phyloP scores from a whole-genome alignment of 495 filamentous ascomycete genomes.

The Penicillium malachiteum region DNA sequence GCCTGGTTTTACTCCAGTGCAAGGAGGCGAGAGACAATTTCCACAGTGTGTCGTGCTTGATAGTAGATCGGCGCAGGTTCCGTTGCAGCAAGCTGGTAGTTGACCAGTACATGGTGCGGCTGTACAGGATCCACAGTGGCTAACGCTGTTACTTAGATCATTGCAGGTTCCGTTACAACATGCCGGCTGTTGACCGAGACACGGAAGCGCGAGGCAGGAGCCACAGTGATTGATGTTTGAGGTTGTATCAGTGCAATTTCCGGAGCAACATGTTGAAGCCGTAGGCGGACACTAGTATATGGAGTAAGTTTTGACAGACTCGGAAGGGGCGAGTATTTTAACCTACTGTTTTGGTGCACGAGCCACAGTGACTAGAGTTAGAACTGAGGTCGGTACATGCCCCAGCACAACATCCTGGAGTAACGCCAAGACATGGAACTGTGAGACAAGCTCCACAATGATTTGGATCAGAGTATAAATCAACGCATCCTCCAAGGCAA shows the following conservation, averaged over 20 bases:
- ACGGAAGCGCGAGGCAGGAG: too few species aligned
- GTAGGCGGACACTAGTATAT: conserved; percentile 1
- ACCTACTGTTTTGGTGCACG: conserved; percentile 5
- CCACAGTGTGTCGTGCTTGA: conserved; percentile 10
- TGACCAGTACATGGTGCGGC: conserved; percentile 7
- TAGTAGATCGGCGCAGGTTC: conserved; percentile 9
- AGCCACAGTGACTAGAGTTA: conserved; percentile 5
- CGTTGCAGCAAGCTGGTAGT: conserved; percentile 13
- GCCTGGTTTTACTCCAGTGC: conserved; percentile 9
- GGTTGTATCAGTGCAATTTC: conserved; percentile 13
- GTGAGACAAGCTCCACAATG: conserved; percentile 15
- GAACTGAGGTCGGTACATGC: conserved; percentile 5
- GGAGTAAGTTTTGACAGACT: neutral
- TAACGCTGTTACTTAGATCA: conserved; percentile 4
- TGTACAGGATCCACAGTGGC: conserved; percentile 12
- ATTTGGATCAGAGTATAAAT: conserved; percentile 9
- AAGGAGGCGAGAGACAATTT: neutral
- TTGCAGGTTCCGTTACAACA: conserved; percentile 13
- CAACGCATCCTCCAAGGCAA: conserved; percentile 12
- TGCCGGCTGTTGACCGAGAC: conserved; percentile 1
- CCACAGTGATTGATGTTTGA: conserved; percentile 12
- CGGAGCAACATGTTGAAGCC: conserved; percentile 14
- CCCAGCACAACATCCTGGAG: conserved; percentile 10
- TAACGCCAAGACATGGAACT: conserved; percentile 13
- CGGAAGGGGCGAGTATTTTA: neutral